Base-by-base conservation (phyloP, 1,284 basidiomycete genomes). In the Uromyces viciae-fabae region DNA sequence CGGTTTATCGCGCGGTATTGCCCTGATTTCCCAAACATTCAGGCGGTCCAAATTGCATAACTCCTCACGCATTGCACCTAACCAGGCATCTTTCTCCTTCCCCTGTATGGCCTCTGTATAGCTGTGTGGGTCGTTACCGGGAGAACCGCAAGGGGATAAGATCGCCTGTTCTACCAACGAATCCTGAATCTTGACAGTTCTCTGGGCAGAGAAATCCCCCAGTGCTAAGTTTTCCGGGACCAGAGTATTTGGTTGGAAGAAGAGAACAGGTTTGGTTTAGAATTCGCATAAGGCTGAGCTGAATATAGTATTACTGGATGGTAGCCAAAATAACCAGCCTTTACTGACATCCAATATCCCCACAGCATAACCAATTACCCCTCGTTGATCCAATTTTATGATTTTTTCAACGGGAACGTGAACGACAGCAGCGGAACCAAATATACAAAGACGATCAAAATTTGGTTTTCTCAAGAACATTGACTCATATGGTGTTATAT, bases 401-500 rank as follows among this genome's bases (percentile, higher is more conserved):
- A 43, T 3, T 28, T 69, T 69, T 38, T 43, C 66, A 3, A 28
- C 42, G 17, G 66, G 66, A 19, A 17, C 46, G 25, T 58, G 56
- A 22, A 75, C 15, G 46, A 60, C 33, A 5, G 72, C 46, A 4
- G 25, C 33, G 36, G 22, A 19, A 33, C 72, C 52, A 22, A 74
- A 74, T 0, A 56, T 33, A 8, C 52, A 17, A 3, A 74, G n/a
- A 9, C 38, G 38, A 36, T 58, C n/a, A 2, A 74, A 11, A 1
- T 56, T 25, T n/a, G 73, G 73, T 14, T 8, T 75, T 19, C 46
- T 28, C 7, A 40, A 33, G 25, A 76, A 62, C n/a, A 76, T 25
- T 14, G 33, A 31, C 64, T 76, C 42, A 49, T 40, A 76, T 2
- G 58, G 74, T 1, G 38, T 76, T 42, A 42, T 76, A 8, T 56